Evolutionary conservation across 2,329 filamentous ascomycete species (phyloP), one percentile per base, ranked within the genome.

Genomic region (Colletotrichum spaethianum): DNA sequence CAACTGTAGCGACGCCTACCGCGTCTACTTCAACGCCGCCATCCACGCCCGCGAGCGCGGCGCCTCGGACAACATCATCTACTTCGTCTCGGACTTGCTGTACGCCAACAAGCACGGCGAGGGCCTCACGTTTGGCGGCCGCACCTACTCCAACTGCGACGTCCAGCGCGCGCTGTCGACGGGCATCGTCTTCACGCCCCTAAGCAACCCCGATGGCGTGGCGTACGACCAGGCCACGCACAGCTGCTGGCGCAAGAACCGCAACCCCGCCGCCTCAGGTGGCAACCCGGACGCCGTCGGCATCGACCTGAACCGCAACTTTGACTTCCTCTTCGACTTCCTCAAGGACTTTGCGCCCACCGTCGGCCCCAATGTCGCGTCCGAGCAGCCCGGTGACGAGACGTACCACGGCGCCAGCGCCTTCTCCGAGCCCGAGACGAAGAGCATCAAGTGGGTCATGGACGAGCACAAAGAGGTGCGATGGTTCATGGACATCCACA

Each of bases 401-500:
- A 82, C 83, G 20, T 90, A 85, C 78, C 85, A 87, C 74, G 89
- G 89, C 50, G 84, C 83, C 1, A 80, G 78, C 14, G 82, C 88
- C 2, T 84, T 85, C 63, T 90, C 88, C 0, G 89, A 91, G 80
- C 81, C 88, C 0, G 89, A 91, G 80, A 86, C 88, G 2, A 82
- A 86, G 77, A 88, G 85, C 76, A 83, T 89, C 69, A 86, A 85
- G 70, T 89, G 86, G 80, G 78, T 88, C 9, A 80, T 90, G 76
- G 83, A 87, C 74, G 81, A 83, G 36, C 87, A 86, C 78, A 78
- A 81, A 59, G 84, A 84, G 55, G 79, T 91, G 56, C 82, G 85
- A 36, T 91, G 88, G 88, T 89, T 89, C 77, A 80, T 90, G 71
- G 89, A 91, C 74, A 82, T 91, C 55, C 89, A 91, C 82, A 89